Base-by-base conservation (phyloP, 805 yeast genomes). In the Cyberlindnera sargentensis region DNA sequence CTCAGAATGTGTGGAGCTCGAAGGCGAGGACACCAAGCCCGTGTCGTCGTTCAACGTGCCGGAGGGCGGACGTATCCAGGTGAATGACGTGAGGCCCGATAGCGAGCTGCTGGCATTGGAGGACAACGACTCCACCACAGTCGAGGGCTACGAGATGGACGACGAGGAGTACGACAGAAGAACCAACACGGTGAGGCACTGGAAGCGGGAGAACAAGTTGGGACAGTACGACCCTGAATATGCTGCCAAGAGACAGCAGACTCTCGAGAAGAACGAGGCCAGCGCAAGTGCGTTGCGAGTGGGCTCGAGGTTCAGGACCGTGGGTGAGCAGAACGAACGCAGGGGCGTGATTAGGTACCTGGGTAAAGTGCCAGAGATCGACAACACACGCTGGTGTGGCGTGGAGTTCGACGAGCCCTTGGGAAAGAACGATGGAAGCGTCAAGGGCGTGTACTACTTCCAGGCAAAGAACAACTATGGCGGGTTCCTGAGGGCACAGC, bases 351-450 rank as follows among this genome's bases (percentile, higher is more conserved):
- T 91, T 28, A 66, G 71, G 45, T 91, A 65, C 55, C 65, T 89
- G 10, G 98, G 98, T 3, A 64, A 62, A 34, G 77, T 91, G 2
- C 69, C 76, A 0, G 78, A 73, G 34, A 74, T 89, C 39, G 80
- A 78, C 39, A 58, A 11, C 51, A 27, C 8, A 3, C 51, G 63
- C 1, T 91, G 97, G 96, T 73, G 85, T 29, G 98, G 97, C 0
- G 75, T 91, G 4, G 85, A 82, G 52, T 80, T 89, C 43, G 93
- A 85, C 52, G 88, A 84, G 51, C 91, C 97, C 0, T 73, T 75
- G 6, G 98, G 98, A 5, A 87, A 84, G 60, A 87, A 90, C 56
- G 78, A 87, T 56, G 98, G 98, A 0, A 64, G 77, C 23, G 66
- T 88, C 34, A 76, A 78, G 31, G 89, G 86, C 0, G 58, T 52